Evolutionary conservation across 768 basidiomycete species (phyloP).

Genomic region (Lactifluus volemus): DNA sequence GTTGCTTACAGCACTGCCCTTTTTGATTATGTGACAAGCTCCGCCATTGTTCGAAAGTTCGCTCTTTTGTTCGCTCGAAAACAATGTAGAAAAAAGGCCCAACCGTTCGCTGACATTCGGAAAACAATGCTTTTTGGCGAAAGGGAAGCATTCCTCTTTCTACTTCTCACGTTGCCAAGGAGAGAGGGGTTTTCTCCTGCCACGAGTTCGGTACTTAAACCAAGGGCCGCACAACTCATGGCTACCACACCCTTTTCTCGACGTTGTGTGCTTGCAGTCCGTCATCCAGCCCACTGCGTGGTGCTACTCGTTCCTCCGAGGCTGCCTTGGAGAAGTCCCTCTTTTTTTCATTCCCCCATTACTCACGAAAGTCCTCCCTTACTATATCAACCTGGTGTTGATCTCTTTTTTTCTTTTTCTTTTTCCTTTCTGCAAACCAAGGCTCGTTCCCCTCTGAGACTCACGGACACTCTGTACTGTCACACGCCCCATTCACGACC

Average conservation of each 20-base stretch:
- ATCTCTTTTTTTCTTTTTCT: not conserved
- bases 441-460: not conserved
- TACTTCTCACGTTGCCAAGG: slow-evolving; percentile 14
- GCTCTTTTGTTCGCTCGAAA: not conserved
- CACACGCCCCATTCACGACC: not conserved
- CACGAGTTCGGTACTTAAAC: slow-evolving; percentile 15
- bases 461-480: not conserved
- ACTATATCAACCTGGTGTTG: slow-evolving; percentile 17
- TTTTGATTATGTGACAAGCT: not conserved
- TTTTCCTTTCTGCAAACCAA: not conserved
- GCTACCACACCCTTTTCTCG: slow-evolving; percentile 10
- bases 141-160: not conserved
- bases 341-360: not conserved
- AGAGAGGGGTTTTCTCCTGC: slow-evolving; percentile 3
- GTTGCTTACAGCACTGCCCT: slow-evolving; percentile 4
- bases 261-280: slow-evolving; percentile 1
- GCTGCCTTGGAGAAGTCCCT: slow-evolving; percentile 3
- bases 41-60: slow-evolving; percentile 5
- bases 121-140: slow-evolving; percentile 5
- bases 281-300: slow-evolving; percentile 14
- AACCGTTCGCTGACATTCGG: not conserved
- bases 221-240: slow-evolving; percentile 5
- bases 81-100: slow-evolving; percentile 3
- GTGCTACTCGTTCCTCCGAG: not conserved
- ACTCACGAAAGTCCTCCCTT: not conserved